Evolutionary conservation across 2,329 filamentous ascomycete genomes (phyloP).

Genomic region (Ceratocystis albifundus): DNA sequence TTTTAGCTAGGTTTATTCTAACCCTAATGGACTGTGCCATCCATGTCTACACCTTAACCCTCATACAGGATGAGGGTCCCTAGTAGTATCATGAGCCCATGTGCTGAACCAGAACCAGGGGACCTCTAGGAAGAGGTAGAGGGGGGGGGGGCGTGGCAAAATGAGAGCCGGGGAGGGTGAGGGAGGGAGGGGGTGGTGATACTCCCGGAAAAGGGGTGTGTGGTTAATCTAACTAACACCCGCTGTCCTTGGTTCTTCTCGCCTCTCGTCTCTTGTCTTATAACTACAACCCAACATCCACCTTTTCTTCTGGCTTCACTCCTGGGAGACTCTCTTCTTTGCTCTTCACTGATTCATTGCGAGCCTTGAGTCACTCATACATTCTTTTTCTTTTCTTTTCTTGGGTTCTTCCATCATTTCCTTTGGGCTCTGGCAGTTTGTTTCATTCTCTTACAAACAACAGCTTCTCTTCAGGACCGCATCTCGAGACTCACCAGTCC

Average conservation of each 20-base stretch:
- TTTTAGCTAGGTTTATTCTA: not conserved
- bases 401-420: constrained; percentile 11
- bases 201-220: not conserved
- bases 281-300: constrained; percentile 4
- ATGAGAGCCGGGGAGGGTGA: not conserved
- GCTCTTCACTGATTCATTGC: constrained; percentile 2
- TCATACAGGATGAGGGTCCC: not conserved
- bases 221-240: not conserved
- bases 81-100: too few species aligned
- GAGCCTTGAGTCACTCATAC: not conserved
- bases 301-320: not conserved
- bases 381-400: too few species aligned
- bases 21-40: too few species aligned
- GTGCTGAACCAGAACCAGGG: not conserved
- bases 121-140: not conserved
- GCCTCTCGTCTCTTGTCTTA: constrained; percentile 3
- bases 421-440: not conserved
- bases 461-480: not conserved
- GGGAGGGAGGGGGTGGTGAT: not conserved
- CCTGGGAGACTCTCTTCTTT: constrained; percentile 1
- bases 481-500: not conserved
- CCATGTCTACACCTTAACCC: too few species aligned
- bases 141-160: not conserved
- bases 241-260: not conserved
- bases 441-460: constrained; percentile 9